A percentile compares a stretch with the other conserved stretches of the same genome.
Evolutionary conservation across 495 filamentous ascomycete genomes (phyloP).

Genomic region (Letharia columbiana): DNA sequence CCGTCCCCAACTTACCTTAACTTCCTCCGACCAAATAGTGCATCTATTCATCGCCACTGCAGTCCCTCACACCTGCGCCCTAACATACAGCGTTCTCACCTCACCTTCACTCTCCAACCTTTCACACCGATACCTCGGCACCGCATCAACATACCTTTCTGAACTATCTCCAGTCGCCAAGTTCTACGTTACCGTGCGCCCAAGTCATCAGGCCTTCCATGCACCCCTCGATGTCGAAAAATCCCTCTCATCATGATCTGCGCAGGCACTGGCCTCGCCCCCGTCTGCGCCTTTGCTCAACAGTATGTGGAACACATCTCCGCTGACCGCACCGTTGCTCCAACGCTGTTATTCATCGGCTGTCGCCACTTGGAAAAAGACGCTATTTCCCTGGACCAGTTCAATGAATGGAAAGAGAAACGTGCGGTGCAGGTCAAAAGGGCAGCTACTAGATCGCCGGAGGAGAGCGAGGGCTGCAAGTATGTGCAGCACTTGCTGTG

Average conservation of each 20-base stretch:
- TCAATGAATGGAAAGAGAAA: conserved; percentile 46
- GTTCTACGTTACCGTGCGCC: conserved; percentile 51
- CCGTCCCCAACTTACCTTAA: conserved; percentile 55
- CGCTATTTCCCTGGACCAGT: conserved; percentile 50
- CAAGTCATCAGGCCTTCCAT: conserved; percentile 54
- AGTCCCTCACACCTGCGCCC: conserved; percentile 44
- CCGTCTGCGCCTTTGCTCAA: conserved; percentile 62
- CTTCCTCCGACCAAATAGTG: conserved; percentile 71
- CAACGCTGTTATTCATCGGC: conserved; percentile 55
- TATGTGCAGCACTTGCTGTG: conserved; percentile 58
- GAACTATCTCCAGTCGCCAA: conserved; percentile 48
- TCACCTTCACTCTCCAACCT: conserved; percentile 34
- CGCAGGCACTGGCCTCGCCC: conserved; percentile 51
- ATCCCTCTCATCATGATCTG: conserved; percentile 61
- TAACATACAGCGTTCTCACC: conserved; percentile 60
- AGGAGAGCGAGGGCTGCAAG: conserved; percentile 35
- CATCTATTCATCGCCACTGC: conserved; percentile 66
- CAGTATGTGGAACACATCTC: conserved; percentile 50
- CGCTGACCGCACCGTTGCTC: conserved; percentile 44
- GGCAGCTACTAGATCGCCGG: conserved; percentile 39
- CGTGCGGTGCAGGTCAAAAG: conserved; percentile 50
- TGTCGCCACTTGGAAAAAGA: conserved; percentile 51
- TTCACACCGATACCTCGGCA: conserved; percentile 40
- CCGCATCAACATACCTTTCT: conserved; percentile 52
- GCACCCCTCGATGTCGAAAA: conserved; percentile 46